Conservation (phyloP, 2,329 filamentous ascomycete genomes). For the Phialophora expanda region DNA sequence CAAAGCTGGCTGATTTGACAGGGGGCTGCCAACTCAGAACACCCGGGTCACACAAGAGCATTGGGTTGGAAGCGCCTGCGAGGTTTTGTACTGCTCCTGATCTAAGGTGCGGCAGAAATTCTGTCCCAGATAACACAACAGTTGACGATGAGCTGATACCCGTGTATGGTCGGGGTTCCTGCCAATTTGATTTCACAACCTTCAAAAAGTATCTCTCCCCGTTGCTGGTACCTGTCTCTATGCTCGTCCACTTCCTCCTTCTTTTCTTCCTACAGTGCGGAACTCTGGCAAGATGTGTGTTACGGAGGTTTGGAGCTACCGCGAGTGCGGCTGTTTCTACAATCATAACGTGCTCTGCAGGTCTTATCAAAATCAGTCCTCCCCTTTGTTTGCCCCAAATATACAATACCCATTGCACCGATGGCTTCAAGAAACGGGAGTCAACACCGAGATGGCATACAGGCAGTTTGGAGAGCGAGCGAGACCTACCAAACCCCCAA, state of each 20-base stretch:
- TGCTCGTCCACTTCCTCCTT: background rate
- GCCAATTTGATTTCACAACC: conserved; percentile 20
- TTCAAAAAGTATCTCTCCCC: conserved; percentile 25
- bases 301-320: conserved; percentile 39
- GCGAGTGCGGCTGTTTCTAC: conserved; percentile 38
- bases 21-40: conserved; percentile 10
- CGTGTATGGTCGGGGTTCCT: conserved; percentile 24
- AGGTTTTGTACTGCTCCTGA: background rate
- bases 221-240: conserved; percentile 12
- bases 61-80: background rate
- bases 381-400: conserved; percentile 22
- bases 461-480: conserved; percentile 8
- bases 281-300: conserved; percentile 30
- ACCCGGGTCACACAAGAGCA: conserved; percentile 20
- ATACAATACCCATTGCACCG: conserved; percentile 18
- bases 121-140: conserved; percentile 7
- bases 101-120: conserved; percentile 19
- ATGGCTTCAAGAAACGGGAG: conserved; percentile 22
- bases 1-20: conserved; percentile 1
- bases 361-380: conserved; percentile 11
- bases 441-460: conserved; percentile 1
- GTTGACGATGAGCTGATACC: conserved; percentile 19
- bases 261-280: background rate
- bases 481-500: conserved; percentile 18
- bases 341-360: conserved; percentile 32